Evolutionary conservation across 768 basidiomycete species (phyloP), one percentile per base, ranked within the genome.

Genomic region (Brasilioporus rufonigricans): DNA sequence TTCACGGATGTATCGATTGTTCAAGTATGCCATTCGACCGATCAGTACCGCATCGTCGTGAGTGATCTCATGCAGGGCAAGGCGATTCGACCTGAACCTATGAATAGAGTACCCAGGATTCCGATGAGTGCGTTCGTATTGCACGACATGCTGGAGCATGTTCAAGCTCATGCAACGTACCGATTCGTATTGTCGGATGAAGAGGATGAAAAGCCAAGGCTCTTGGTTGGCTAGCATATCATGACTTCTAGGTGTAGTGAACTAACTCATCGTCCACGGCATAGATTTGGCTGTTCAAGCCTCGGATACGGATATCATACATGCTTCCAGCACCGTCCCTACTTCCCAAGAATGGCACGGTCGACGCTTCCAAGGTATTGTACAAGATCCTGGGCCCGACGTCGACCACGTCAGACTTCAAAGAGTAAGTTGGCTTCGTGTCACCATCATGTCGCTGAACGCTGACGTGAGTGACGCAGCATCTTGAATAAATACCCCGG

Each of bases 221-320:
- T 98, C 14, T 74, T 97, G 58, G 93, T 97, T 50, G 55, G 89
- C 26, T 55, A 2, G 1, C 24, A 13, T 31, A 26, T 18, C 8
- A 11, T 33, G 12, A 2, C 5, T 33, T 29, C 2, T 29, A 0
- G 38, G 44, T 6, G 7, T 11, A 19, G 13, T 26, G 8, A 39
- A 10, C 38, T 7, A n/a, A 31, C 39, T 55, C 55, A 45, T 43
- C 41, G 26, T 23, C 16, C 24, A 19, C 12, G 48, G 18, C 13
- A 26, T 65, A 95, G 93, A 78, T 98, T 21, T 98, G 96, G 95
- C 67, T 98, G 21, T 97, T 98, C 80, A 97, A 95, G 70, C 93
- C 94, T 1, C 85, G 79, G 58, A 83, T 98, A 61, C 83, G 81
- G 12, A 71, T 98, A 14, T 83, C 93, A 1, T 95, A 93, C 66